phyloP scores from a whole-genome alignment of 2,329 filamentous ascomycete species.

The Rutstroemia sp. region DNA sequence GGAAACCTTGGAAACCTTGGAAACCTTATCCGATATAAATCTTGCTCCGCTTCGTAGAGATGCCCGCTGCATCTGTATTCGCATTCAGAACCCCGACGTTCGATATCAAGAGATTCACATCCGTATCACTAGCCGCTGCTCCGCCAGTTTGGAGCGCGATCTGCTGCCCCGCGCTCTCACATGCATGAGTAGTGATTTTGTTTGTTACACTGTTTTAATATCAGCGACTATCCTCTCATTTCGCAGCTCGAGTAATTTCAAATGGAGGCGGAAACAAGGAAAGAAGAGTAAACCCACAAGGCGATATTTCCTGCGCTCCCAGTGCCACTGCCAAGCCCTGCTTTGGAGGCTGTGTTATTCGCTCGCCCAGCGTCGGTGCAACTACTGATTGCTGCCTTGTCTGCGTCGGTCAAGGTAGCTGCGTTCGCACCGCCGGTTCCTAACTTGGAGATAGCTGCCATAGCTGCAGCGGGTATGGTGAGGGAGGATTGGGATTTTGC shows the following conservation, averaged over 20 bases:
- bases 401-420: conserved; percentile 11
- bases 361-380: conserved; percentile 14
- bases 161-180: conserved; percentile 18
- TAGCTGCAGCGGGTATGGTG: conserved; percentile 17
- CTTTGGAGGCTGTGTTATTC: conserved; percentile 19
- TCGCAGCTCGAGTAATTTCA: neutral
- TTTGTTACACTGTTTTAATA: conserved; percentile 15
- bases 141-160: conserved; percentile 10
- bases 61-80: conserved; percentile 18
- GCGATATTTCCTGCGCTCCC: conserved; percentile 18
- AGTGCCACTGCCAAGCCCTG: conserved; percentile 12
- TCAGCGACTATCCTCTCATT: neutral
- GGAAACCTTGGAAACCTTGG: neutral
- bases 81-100: conserved; percentile 22
- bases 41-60: conserved; percentile 11
- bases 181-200: conserved; percentile 18
- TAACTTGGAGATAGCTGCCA: conserved; percentile 20
- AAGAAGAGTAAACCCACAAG: conserved; percentile 11
- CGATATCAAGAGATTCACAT: conserved; percentile 19
- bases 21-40: neutral
- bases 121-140: conserved; percentile 14
- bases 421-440: conserved; percentile 18
- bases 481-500: conserved; percentile 12
- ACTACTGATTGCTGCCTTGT: conserved; percentile 14
- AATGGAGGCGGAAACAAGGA: too few species aligned